Evolutionary conservation across 306 rosid genomes (phyloP), one percentile per base, ranked within the genome.

Genomic region (Quercus berberidifolia): DNA sequence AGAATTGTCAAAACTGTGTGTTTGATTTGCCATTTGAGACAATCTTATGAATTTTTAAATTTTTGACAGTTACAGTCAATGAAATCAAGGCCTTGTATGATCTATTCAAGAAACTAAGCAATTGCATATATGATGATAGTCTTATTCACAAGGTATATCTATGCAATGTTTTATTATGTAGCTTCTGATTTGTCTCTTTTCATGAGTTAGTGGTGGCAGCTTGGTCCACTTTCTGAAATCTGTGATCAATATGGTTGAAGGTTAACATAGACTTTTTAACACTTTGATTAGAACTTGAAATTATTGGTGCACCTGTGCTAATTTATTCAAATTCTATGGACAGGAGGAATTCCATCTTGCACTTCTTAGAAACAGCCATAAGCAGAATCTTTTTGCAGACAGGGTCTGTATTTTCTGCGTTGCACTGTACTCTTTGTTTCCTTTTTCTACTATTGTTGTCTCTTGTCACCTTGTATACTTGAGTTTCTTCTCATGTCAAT

Each of bases 261-360:
- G 4, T 33, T 18, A 9, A 68, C 25, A 1, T 55, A 51, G 62
- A 5, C 26, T 57, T 67, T 63, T 68, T 15, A 9, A 52, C 57
- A 35, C 11, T 9, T 76, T 69, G 60, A 65, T 60, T 21, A 4
- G 64, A 20, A 67, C 11, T 54, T 60, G 26, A 13, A 23, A 14
- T 33, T 10, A 10, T 19, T 65, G 26, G 14, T 52, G 57, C 75
- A 52, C 67, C 17, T 20, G 59, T 79, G 30, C 76, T 82, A 38
- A 80, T 57, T 57, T 76, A 8, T 70, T 78, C 28, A 70, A 78
- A 20, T 52, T 75, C 19, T 35, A 55, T 81, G 71, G 65, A 72
- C 85, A 92, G 97, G 94, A 91, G 75, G 94, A 92, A 78, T 91
- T 92, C 63, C 83, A 80, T 38, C 91, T 91, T 71, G 97, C 97